Evolutionary conservation across 768 basidiomycete genomes (phyloP).

Genomic region (Nidularia sp.): DNA sequence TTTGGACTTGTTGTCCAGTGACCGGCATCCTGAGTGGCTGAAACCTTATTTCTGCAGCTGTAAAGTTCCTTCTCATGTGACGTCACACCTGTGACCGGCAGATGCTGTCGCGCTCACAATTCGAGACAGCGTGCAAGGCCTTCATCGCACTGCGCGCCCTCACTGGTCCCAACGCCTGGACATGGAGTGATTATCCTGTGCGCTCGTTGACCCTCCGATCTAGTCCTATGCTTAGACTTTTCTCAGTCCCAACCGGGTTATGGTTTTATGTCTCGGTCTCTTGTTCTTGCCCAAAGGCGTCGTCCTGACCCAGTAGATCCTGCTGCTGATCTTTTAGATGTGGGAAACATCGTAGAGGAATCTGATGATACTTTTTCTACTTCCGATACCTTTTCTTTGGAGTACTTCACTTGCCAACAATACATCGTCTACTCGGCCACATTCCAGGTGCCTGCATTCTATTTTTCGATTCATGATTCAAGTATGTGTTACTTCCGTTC

Average conservation of each 20-base stretch:
- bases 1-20: constrained; percentile 26
- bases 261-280: constrained; percentile 18
- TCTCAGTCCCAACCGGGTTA: constrained; percentile 14
- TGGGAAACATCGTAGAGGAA: constrained; percentile 27
- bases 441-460: constrained; percentile 80
- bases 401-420: constrained; percentile 48
- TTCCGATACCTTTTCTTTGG: constrained; percentile 6
- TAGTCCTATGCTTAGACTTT: too few relatives aligned
- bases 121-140: constrained; percentile 54
- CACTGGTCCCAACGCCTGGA: constrained; percentile 30
- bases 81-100: constrained; percentile 14
- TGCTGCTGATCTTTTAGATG: background rate
- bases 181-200: constrained; percentile 47
- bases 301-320: too few relatives aligned
- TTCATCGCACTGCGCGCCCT: constrained; percentile 28
- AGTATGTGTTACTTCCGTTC: constrained; percentile 45
- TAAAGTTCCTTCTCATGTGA: constrained; percentile 43
- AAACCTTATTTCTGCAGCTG: constrained; percentile 57
- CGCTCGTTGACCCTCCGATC: too few relatives aligned
- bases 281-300: too few relatives aligned
- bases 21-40: constrained; percentile 39
- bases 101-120: constrained; percentile 55
- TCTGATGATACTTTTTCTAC: constrained; percentile 26
- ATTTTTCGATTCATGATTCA: constrained; percentile 65
- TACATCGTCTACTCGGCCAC: constrained; percentile 75